phyloP scores from a whole-genome alignment of 371 early-diverging fungal genomes.

The Gilbertella persicaria region DNA sequence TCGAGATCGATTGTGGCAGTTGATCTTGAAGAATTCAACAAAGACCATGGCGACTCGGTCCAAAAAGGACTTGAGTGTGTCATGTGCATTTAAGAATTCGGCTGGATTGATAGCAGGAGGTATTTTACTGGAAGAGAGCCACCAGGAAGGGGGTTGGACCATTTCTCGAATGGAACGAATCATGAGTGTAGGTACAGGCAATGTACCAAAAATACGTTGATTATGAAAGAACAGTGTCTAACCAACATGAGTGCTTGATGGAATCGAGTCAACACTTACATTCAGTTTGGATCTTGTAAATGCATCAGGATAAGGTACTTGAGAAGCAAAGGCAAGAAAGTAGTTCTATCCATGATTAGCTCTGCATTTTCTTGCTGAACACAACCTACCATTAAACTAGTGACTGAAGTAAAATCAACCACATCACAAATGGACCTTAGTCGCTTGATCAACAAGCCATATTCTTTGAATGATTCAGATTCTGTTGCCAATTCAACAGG shows the following conservation, averaged over 20 bases:
- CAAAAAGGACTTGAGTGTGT: conserved; percentile 27
- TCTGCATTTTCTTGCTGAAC: neutral
- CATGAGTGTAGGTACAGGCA: conserved; percentile 22
- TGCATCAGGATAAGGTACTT: conserved; percentile 54
- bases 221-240: conserved; percentile 38
- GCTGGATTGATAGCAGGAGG: conserved; percentile 13
- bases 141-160: conserved; percentile 33
- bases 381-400: conserved; percentile 37
- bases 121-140: conserved; percentile 13
- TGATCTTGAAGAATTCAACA: conserved; percentile 59
- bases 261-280: conserved; percentile 20
- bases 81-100: conserved; percentile 19
- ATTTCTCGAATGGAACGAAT: conserved; percentile 31
- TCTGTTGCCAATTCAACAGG: conserved; percentile 56
- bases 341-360: conserved; percentile 9
- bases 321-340: conserved; percentile 39
- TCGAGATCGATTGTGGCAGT: conserved; percentile 72
- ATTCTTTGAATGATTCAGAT: conserved; percentile 34
- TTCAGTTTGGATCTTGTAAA: conserved; percentile 56
- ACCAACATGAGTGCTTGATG: neutral
- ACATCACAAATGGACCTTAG: conserved; percentile 34
- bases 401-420: conserved; percentile 34
- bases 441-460: conserved; percentile 20
- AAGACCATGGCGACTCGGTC: conserved; percentile 50
- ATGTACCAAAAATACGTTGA: conserved; percentile 35